Base-by-base conservation (phyloP, 2,329 filamentous ascomycete genomes). In the Aureobasidium sp. region DNA sequence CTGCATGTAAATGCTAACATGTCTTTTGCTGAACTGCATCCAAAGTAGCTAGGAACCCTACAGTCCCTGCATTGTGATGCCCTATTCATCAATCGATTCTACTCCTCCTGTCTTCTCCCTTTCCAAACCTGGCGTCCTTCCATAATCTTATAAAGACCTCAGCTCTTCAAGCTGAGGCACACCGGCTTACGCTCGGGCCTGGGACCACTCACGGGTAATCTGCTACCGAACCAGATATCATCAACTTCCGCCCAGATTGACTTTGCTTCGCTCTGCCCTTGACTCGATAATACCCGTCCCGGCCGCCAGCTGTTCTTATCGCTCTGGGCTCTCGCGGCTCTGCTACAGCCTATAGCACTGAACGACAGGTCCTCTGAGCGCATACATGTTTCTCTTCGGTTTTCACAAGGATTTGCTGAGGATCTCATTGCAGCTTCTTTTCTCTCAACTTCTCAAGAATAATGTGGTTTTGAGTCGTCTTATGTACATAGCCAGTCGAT, bases 121-220 rank as follows among this genome's bases (percentile, higher is more conserved):
- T 10, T 27, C 42, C 34, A 21, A 8, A n/a, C 27, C 57, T 59
- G 32, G 7, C 57, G 13, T 39, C 57, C 54, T 10, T 55, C 27
- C 30, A n/a, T 30, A 44, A 47, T 58, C 42, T 47, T 48, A 45
- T 49, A 21, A 50, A 16, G 15, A 59, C 34, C 45, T 36, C 57
- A 27, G 29, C 32, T 34, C 25, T 29, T 59, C 36, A 49, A 59
- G 45, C 57, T 59, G 57, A 59, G 34, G 57, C 57, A 59, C 34
- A 32, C 55, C 44, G 27, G 25, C 3, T 34, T n/a, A 16, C 32
- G 57, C 57, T 59, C 36, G 57, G 57, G 45, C 57, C 57, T 27
- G 4, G 9, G 13, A 15, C 36, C 36, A 59, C 39, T 48, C 32
- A 16, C 54, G 54, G 54, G 32, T 58, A 58, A 58, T 58, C 42